Base-by-base conservation (phyloP, 2,329 filamentous ascomycete species). In the Elsinoe australis region DNA sequence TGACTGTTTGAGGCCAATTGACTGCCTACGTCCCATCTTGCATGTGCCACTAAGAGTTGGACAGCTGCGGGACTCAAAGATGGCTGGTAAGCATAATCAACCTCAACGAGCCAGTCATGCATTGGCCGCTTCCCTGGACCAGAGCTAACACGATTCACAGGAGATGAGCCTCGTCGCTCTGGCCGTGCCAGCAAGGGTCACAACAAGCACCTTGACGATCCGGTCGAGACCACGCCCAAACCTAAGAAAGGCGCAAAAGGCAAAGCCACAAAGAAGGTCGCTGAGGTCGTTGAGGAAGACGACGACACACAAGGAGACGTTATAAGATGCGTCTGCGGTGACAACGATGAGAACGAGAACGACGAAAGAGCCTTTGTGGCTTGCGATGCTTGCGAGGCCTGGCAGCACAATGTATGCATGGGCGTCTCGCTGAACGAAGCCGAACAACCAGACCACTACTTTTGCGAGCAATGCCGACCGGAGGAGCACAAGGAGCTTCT, bases 391-490 rank as follows among this genome's bases (percentile, higher is more conserved):
- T 98, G 92, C 67, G 80, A 80, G 41, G 90, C 84, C 33, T 98
- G 92, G 92, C 92, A 98, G 67, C 92, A 98, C 67, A 95, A 95
- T 61, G 83, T 94, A 54, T 98, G 92, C 64, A 87, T 98, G 73
- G 87, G 87, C 47, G 79, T 95, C 59, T 80, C 83, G 38, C 87
- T 85, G 57, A 79, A 82, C 24, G 85, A 76, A 50, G 55, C 89
- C 51, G 80, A 89, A 59, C 75, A 87, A 49, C 83, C 85, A 22
- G 85, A 85, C 52, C 76, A 85, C 65, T 98, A 98, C 70, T 94
- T 84, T 67, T 98, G 92, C 68, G 92, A 98, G 67, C 72, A 83
- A 66, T 96, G 92, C 70, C 77, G 78, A 46, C 92, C 92, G 0
- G 77, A 87, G 49, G 80, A 89, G 53, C 92, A 98, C 68, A 80